phyloP scores from a whole-genome alignment of 495 filamentous ascomycete genomes.

The Xylaria longipes region DNA sequence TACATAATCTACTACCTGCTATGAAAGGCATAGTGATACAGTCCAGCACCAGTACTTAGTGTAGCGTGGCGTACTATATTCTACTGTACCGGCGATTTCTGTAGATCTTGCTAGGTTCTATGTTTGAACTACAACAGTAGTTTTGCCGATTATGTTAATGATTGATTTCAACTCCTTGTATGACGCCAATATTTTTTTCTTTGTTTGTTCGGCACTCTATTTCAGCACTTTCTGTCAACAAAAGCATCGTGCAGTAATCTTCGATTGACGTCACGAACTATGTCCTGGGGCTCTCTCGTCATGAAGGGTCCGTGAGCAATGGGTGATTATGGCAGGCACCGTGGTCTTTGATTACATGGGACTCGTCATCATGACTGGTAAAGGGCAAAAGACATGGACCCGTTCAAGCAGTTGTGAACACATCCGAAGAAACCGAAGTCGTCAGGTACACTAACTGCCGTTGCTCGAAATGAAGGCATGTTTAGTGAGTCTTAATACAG shows the following conservation, averaged over 20 bases:
- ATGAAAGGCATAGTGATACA: not conserved
- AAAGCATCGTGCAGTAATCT: not conserved
- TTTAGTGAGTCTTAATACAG: not conserved
- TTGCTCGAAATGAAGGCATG: not conserved
- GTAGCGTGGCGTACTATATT: not conserved
- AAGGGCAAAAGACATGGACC: not conserved
- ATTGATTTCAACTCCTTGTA: not conserved
- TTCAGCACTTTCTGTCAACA: not conserved
- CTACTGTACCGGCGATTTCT: not conserved
- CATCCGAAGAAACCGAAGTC: not conserved
- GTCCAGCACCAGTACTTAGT: not conserved
- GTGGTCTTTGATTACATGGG: not conserved
- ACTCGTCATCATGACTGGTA: not conserved
- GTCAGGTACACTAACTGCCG: not conserved
- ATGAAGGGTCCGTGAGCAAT: not conserved
- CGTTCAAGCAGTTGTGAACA: not conserved
- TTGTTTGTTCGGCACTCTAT: not conserved
- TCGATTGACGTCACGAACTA: not conserved
- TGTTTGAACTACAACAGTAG: not conserved
- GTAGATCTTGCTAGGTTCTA: not conserved
- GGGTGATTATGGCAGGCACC: constrained; percentile 1
- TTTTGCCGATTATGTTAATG: not conserved
- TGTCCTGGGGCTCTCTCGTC: not conserved
- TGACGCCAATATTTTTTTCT: not conserved
- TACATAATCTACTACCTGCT: not conserved